A percentile compares a stretch with the other conserved stretches of the same genome.
Conservation (phyloP, 768 basidiomycete genomes). For the Mycena olivaceomarginata region DNA sequence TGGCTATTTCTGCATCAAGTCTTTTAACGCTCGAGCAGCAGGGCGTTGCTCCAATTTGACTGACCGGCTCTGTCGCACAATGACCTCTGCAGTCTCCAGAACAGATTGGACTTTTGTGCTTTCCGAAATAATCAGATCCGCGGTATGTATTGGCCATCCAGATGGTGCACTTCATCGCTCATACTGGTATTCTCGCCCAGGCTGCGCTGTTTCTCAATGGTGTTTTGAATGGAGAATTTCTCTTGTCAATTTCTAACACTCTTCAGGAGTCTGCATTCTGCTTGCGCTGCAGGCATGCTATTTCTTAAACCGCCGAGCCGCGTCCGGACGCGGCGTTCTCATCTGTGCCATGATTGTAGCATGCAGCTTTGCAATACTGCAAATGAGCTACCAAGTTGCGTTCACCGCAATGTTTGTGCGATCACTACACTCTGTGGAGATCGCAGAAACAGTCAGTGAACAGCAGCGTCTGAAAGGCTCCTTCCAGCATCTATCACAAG, state of each 20-base stretch:
- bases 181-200: no score
- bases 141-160: not conserved
- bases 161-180: no score
- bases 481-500: not conserved
- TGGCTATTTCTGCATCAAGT: no score
- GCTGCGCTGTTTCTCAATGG: no score
- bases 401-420: not conserved
- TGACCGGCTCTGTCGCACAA: not conserved
- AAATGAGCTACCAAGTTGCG: constrained; percentile 1
- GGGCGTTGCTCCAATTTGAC: no score
- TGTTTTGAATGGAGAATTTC: no score
- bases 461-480: not conserved
- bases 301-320: not conserved
- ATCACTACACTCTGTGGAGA: not conserved
- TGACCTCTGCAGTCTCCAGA: not conserved
- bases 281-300: constrained; percentile 1
- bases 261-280: constrained; percentile 15
- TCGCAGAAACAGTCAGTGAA: not conserved
- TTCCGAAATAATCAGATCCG: not conserved
- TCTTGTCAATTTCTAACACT: no score
- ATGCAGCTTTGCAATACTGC: not conserved
- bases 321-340: not conserved
- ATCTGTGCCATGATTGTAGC: not conserved
- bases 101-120: not conserved
- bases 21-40: no score